Base-by-base conservation (phyloP, 805 yeast species). In the Nakazawaea pomicola region DNA sequence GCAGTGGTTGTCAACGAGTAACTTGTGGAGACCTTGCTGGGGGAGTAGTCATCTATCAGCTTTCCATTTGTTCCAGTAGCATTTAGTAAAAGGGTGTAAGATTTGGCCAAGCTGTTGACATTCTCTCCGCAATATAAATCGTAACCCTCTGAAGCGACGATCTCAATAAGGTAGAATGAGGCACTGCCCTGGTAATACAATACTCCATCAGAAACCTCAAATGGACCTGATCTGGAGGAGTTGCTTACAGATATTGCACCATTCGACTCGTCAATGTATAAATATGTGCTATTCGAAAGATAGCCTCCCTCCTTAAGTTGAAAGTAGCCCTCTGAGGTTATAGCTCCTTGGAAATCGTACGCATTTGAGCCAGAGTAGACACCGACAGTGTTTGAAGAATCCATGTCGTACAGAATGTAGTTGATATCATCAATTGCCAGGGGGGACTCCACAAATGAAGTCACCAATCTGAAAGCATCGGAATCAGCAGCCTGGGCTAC, bases 41-140 rank as follows among this genome's bases (percentile, higher is more conserved):
- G 43, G 9, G 24, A 25, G 18, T 15, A 40, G 9, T 34, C 29
- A 3, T 11, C 16, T 9, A 29, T 31, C 1, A n/a, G 19, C 8
- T 33, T 14, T 15, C 32, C 43, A 9, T 21, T 24, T 18, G 43
- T 24, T 12, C 23, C 25, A 19, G 24, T 25, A 8, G 25, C 35
- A 11, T 33, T 30, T 30, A 40, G 34, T 2, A 34, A 34, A 12
- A 40, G 29, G 4, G 34, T 28, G 25, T 21, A 40, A 16, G 35
- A 15, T 11, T 21, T 34, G 4, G 11, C 4, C 25, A 40, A 28
- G 12, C 15, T 15, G 17, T 29, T 30, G n/a, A 20, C 31, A 15
- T 20, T 16, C 4, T 34, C 23, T 8, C 43, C 43, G 39, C 43
- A 40, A 25, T 40, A 40, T 18, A 40, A 40, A 16, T 40, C 43